Percentiles rank a stretch among this genome's conserved stretches.
These are phyloP conservation scores for Earliella scabrosa DNA, from an alignment of 1,284 basidiomycete genomes.

Conservation along the genomic window DNA sequence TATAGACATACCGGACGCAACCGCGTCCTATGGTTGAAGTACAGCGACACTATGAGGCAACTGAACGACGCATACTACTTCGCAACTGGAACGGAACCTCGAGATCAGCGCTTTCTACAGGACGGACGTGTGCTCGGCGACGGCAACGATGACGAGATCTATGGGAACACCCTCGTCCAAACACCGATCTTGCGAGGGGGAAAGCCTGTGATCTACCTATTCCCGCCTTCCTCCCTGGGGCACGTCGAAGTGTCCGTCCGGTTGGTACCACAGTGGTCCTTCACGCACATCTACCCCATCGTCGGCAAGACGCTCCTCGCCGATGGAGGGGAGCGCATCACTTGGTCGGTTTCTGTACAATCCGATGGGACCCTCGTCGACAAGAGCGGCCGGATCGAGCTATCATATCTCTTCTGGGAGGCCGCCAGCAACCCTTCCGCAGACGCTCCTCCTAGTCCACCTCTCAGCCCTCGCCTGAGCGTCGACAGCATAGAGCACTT, in stretches of 20 bases:
- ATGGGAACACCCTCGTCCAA: too few species aligned
- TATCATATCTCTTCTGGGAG: conserved; percentile 26
- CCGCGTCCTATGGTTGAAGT: too few species aligned
- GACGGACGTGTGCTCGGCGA: too few species aligned
- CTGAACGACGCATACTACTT: too few species aligned
- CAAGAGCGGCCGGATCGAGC: conserved; percentile 28
- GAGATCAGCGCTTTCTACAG: too few species aligned
- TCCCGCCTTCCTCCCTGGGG: not conserved
- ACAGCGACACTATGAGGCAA: too few species aligned
- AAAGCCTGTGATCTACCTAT: conserved; percentile 4
- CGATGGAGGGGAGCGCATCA: conserved; percentile 13
- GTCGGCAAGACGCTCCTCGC: not conserved
- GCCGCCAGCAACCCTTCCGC: not conserved
- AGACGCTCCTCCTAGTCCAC: not conserved
- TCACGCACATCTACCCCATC: conserved; percentile 7
- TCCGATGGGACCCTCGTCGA: conserved; percentile 20
- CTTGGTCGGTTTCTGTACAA: conserved; percentile 33
- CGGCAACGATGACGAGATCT: too few species aligned
- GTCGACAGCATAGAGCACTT: not conserved
- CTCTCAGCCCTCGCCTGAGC: not conserved
- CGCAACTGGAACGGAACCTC: too few species aligned
- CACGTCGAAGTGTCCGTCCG: not conserved
- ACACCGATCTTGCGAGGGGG: not conserved
- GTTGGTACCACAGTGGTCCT: conserved; percentile 2
- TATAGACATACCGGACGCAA: too few species aligned